Evolutionary conservation across 768 basidiomycete species (phyloP).

Genomic region (Naganishia kalamii): DNA sequence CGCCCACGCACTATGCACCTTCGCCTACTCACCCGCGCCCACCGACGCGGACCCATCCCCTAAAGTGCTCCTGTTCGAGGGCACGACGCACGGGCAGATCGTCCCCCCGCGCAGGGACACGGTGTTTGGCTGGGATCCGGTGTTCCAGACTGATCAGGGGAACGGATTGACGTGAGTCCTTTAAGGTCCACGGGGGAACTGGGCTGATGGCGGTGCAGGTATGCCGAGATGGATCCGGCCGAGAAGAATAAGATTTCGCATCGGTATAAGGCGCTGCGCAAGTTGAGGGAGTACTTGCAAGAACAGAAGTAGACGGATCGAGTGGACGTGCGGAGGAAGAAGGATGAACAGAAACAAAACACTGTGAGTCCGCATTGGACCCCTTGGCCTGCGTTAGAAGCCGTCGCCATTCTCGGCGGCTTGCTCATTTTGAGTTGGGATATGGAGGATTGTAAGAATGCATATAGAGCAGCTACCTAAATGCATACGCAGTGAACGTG

Average conservation of each 20-base stretch:
- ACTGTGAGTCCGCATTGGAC: too few species aligned
- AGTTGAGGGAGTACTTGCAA: conserved; percentile 51
- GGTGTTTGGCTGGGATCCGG: conserved; percentile 84
- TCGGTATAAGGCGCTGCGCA: conserved; percentile 62
- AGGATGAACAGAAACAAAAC: too few species aligned
- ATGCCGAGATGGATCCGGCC: conserved; percentile 58
- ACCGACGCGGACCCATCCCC: conserved; percentile 60
- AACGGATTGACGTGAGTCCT: conserved; percentile 65
- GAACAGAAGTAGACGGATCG: too few species aligned
- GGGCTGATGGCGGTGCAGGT: conserved; percentile 46
- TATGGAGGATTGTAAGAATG: too few species aligned
- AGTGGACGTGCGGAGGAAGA: too few species aligned
- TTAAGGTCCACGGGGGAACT: not conserved
- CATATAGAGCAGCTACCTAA: too few species aligned
- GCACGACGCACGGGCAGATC: conserved; percentile 79
- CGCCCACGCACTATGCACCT: conserved; percentile 90
- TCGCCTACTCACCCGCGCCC: conserved; percentile 64
- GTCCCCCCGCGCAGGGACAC: conserved; percentile 73
- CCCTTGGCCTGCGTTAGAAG: too few species aligned
- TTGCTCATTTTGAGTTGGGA: too few species aligned
- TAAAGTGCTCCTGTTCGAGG: conserved; percentile 77
- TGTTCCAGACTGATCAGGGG: conserved; percentile 67
- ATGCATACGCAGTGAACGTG: too few species aligned
- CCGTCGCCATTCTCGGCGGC: too few species aligned
- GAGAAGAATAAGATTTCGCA: conserved; percentile 64